Evolutionary conservation across 495 filamentous ascomycete species (phyloP).

Genomic region (Penicillium pulvis): DNA sequence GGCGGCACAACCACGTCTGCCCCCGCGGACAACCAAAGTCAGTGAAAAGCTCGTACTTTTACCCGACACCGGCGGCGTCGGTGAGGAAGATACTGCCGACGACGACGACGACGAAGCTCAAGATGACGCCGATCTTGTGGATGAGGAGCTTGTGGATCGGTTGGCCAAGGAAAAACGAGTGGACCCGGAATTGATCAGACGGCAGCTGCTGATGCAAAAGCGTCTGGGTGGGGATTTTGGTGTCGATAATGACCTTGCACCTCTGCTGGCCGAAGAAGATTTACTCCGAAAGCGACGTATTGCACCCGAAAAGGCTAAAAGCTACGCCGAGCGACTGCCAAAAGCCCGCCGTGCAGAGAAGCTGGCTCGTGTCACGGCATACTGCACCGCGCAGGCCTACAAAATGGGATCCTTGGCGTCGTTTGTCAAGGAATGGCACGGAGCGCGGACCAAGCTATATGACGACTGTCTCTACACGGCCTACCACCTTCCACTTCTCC

Average conservation of each 20-base stretch:
- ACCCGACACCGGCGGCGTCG: constrained; percentile 68
- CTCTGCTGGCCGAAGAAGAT: constrained; percentile 80
- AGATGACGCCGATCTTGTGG: constrained; percentile 47
- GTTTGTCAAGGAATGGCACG: constrained; percentile 86
- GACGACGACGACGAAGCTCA: constrained; percentile 25
- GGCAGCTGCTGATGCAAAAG: constrained; percentile 39
- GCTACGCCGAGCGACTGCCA: constrained; percentile 90
- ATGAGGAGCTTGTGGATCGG: constrained; percentile 46
- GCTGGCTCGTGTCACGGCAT: constrained; percentile 87
- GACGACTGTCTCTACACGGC: constrained; percentile 97
- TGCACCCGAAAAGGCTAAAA: constrained; percentile 71
- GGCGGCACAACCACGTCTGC: constrained; percentile 71
- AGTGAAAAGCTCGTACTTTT: constrained; percentile 95
- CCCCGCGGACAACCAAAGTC: constrained; percentile 84
- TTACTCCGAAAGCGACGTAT: constrained; percentile 61
- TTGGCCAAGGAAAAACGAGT: constrained; percentile 39
- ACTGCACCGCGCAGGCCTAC: constrained; percentile 93
- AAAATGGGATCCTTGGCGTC: constrained; percentile 82
- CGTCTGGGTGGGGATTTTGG: constrained; percentile 51
- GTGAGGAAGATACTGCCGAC: constrained; percentile 22
- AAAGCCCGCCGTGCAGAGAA: constrained; percentile 87
- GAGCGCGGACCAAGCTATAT: constrained; percentile 96
- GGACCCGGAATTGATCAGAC: constrained; percentile 42
- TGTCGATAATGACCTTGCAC: constrained; percentile 65
- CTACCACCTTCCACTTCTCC: constrained; percentile 88